These are phyloP conservation scores for Wakefieldia striispora DNA, from an alignment of 768 basidiomycete genomes.

Conservation along the genomic window DNA sequence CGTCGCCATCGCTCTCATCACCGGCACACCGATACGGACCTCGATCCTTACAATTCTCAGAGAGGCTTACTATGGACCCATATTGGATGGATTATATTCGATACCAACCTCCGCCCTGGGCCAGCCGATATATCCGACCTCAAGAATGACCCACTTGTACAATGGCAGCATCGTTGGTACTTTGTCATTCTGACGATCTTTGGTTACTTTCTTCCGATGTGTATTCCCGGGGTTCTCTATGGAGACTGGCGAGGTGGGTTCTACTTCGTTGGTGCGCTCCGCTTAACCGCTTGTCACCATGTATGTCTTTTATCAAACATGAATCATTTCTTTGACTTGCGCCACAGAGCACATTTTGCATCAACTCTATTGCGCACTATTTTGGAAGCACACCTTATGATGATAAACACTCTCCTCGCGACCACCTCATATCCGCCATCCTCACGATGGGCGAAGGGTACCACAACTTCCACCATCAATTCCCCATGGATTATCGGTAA, in stretches of 20 bases:
- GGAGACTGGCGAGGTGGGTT: constrained; percentile 76
- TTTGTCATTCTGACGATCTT: constrained; percentile 59
- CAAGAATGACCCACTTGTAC: constrained; percentile 62
- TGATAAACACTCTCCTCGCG: constrained; percentile 72
- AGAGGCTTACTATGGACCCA: constrained; percentile 80
- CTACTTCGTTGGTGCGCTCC: constrained; percentile 69
- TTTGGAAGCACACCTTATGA: constrained; percentile 81
- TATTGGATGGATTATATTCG: constrained; percentile 82
- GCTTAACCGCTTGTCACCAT: constrained; percentile 78
- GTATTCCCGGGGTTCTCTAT: constrained; percentile 70
- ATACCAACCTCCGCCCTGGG: constrained; percentile 69
- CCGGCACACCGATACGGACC: constrained; percentile 81
- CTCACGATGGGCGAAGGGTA: constrained; percentile 73
- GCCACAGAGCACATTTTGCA: constrained; percentile 75
- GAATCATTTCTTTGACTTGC: not conserved
- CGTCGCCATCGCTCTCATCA: constrained; percentile 82
- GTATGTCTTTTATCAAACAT: constrained; percentile 40
- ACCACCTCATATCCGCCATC: constrained; percentile 78
- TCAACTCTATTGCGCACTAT: constrained; percentile 87
- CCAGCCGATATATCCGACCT: constrained; percentile 72
- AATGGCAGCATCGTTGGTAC: constrained; percentile 79
- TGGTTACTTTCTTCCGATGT: constrained; percentile 67
- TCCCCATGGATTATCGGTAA: constrained; percentile 66
- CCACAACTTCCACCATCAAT: constrained; percentile 83
- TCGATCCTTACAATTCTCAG: constrained; percentile 81